Conservation (phyloP, 2,329 filamentous ascomycete species). For the Cylindrodendrum hubeiense region DNA sequence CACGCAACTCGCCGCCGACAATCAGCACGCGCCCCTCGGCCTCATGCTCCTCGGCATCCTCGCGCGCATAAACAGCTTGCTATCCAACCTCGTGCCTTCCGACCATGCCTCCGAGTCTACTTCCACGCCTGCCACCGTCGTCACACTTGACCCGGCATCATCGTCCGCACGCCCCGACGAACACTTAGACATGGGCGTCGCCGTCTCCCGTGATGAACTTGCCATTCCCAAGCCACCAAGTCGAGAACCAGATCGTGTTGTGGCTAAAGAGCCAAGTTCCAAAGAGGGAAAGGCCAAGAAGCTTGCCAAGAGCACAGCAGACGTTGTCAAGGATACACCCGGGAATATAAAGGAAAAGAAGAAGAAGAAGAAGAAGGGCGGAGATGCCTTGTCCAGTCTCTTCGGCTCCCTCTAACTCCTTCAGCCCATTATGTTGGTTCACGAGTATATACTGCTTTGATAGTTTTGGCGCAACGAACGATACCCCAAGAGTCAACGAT, state of each 20-base stretch:
- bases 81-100: constrained; percentile 51
- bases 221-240: constrained; percentile 18
- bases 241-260: not conserved
- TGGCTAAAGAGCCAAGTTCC: not conserved
- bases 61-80: constrained; percentile 65
- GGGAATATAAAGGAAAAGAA: constrained; percentile 52
- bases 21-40: constrained; percentile 79
- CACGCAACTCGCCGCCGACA: constrained; percentile 77
- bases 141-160: not conserved
- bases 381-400: constrained; percentile 79
- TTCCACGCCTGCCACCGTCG: not conserved
- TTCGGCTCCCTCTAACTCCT: constrained; percentile 67
- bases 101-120: constrained; percentile 9
- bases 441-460: not conserved
- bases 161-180: not conserved
- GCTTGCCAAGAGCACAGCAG: constrained; percentile 14
- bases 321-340: constrained; percentile 40
- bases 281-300: constrained; percentile 9
- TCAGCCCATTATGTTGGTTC: not conserved
- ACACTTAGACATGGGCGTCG: constrained; percentile 44
- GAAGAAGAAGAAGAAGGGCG: constrained; percentile 67
- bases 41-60: constrained; percentile 75
- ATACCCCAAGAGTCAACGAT: not conserved
- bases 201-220: constrained; percentile 44
- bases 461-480: not conserved